Conservation (phyloP, 73 alveolate species). For the Paramecium pentaurelia region DNA sequence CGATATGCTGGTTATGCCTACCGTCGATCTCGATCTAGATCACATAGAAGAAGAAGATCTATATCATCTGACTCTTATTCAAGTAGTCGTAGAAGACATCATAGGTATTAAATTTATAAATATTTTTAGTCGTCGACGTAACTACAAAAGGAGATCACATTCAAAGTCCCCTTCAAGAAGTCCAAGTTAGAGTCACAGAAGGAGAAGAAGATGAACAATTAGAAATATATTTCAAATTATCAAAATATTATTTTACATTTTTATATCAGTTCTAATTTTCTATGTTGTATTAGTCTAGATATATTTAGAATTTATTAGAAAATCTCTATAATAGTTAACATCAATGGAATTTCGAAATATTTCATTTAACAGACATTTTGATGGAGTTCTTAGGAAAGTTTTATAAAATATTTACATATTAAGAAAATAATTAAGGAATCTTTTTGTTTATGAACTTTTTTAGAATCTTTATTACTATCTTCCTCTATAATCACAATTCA, state of each 20-base stretch:
- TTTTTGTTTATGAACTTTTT: background rate
- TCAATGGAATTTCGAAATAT: background rate
- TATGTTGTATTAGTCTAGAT: background rate
- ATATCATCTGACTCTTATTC: background rate
- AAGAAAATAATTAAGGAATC: too few species aligned
- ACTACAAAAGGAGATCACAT: background rate
- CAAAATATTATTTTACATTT: background rate
- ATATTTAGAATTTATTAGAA: background rate
- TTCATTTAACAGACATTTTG: background rate
- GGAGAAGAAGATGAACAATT: background rate
- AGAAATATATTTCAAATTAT: background rate
- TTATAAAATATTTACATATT: too few species aligned
- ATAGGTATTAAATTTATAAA: background rate
- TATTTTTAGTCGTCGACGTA: background rate
- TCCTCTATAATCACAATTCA: background rate
- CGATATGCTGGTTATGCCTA: background rate
- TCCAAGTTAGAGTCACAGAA: background rate
- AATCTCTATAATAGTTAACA: background rate
- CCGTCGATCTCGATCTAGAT: background rate
- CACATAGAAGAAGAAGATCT: background rate
- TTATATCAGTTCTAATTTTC: background rate
- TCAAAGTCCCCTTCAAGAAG: slow-evolving; percentile 3
- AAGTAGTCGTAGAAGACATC: background rate
- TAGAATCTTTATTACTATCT: background rate
- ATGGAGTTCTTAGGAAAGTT: too few species aligned